Base-by-base conservation (phyloP, 495 filamentous ascomycete species). In the Penicillium atrosanguineum region DNA sequence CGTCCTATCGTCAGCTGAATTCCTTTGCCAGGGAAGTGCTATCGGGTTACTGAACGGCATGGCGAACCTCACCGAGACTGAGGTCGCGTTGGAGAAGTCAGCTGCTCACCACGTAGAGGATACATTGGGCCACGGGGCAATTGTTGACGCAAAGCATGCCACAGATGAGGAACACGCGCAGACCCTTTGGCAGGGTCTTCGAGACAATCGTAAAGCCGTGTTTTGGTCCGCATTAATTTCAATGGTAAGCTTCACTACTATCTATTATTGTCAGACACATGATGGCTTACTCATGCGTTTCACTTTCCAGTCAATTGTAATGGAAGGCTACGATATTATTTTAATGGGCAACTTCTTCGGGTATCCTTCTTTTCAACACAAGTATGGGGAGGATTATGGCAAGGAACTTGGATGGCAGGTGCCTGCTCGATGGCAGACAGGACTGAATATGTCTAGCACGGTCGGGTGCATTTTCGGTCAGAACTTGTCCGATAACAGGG, bases 261-360 rank as follows among this genome's bases (percentile, higher is more conserved):
- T 23, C 23, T 23, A 2, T 23, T 23, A 2, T 23, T 23, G 23
- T 5, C 23, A 23, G 23, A 23, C 23, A 23, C 23, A 2, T 23
- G 5, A 23, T 23, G 23, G 23, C 23, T 23, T 23, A 23, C 23
- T 23, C 5, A n/a, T n/a, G n/a, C n/a, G 23, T 23, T 2, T 23
- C 23, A 23, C 23, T 23, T 23, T 23, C 23, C 23, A 23, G 23
- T 46, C 74, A 11, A 61, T 79, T 20, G 78, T 75, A 12, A 81
- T 81, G 78, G 76, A 80, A 56, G 78, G 78, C 9, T 81, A 78
- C 58, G 76, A 79, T 56, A 62, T 74, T 15, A 70, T 70, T 18
- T 69, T 79, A 14, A 70, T 80, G 52, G 63, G 63, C 40, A 72
- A 71, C 31, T 73, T 75, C 48, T 73, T 65, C 48, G 65, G 56